Base-by-base conservation (phyloP, 179 eudicot species). In the Sideroxylon spinosum region DNA sequence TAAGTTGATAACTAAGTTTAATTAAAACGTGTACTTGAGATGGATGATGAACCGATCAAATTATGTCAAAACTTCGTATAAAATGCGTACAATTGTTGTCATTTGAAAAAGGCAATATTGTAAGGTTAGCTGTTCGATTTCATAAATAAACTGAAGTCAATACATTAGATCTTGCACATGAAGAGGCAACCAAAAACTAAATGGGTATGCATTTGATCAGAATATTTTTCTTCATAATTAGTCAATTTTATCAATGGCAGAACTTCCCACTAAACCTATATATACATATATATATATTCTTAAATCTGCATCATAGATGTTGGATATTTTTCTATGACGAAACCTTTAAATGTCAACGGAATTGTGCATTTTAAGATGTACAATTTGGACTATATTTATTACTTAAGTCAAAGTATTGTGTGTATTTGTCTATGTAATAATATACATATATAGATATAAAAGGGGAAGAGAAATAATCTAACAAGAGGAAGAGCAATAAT, bases 331-430 rank as follows among this genome's bases (percentile, higher is more conserved):
- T 22, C n/a, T 32, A 71, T 63, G 67, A 23, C 74, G 25, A n/a
- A 50, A 71, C 2, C 10, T 19, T 71, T 59, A 71, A 23, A 71
- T 71, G 74, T 71, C 74, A 71, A 71, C 59, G 13, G 26, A 4
- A 50, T 23, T 10, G 12, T 46, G 6, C 11, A n/a, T 46, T 69
- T 68, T 68, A 10, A 37, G 44, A 68, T 11, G 26, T 6, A 48
- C 52, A 48, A 48, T 48, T 48, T 48, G 29, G 28, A 69, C 73
- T 49, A 26, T 10, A 12, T 3, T 1, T 20, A 6, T 49, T 71
- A 52, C 46, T 29, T 25, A 52, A 46, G 60, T 71, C 61, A 23
- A 2, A 71, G 37, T 29, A 29, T 29, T 22, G 50, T 23, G 32
- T 48, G 19, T 29, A 9, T 20, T 2, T 66, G 1, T 1, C 1